Evolutionary conservation across 306 rosid genomes (phyloP).

Genomic region (Nissolia schottii): DNA sequence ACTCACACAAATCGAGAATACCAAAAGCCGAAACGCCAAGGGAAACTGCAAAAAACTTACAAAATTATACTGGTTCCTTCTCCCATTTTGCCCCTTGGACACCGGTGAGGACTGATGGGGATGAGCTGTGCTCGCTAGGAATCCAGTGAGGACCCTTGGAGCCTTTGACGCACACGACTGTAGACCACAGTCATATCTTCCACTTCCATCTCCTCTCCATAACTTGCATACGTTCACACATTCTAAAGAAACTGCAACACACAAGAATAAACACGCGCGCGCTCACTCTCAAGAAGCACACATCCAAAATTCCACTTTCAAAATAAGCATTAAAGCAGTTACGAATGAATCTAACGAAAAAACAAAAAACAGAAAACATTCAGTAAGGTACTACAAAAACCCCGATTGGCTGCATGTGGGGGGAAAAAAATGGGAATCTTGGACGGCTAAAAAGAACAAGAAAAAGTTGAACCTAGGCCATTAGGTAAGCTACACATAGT

Average conservation of each 20-base stretch:
- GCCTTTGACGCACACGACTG: conserved; percentile 91
- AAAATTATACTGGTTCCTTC: conserved; percentile 60
- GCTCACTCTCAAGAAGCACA: conserved; percentile 25
- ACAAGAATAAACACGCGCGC: not conserved
- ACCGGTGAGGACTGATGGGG: conserved; percentile 44
- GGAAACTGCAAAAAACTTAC: conserved; percentile 57
- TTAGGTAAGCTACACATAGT: conserved; percentile 7
- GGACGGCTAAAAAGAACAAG: not conserved
- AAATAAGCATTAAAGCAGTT: not conserved
- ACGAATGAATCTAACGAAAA: not conserved
- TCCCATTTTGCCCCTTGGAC: conserved; percentile 38
- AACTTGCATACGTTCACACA: conserved; percentile 81
- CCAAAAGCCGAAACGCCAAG: conserved; percentile 22
- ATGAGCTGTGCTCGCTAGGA: conserved; percentile 87
- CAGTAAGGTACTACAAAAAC: not conserved
- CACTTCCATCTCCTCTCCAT: conserved; percentile 71
- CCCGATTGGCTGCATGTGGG: not conserved
- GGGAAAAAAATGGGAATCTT: not conserved
- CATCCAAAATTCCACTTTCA: conserved; percentile 1
- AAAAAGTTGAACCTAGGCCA: conserved; percentile 4
- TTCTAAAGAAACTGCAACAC: conserved; percentile 80
- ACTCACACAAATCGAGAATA: conserved; percentile 3
- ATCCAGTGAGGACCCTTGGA: conserved; percentile 90
- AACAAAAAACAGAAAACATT: not conserved
- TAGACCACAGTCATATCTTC: conserved; percentile 73